These are phyloP conservation scores for Boletus fagicola DNA, from an alignment of 768 basidiomycete species.

Conservation along the genomic window DNA sequence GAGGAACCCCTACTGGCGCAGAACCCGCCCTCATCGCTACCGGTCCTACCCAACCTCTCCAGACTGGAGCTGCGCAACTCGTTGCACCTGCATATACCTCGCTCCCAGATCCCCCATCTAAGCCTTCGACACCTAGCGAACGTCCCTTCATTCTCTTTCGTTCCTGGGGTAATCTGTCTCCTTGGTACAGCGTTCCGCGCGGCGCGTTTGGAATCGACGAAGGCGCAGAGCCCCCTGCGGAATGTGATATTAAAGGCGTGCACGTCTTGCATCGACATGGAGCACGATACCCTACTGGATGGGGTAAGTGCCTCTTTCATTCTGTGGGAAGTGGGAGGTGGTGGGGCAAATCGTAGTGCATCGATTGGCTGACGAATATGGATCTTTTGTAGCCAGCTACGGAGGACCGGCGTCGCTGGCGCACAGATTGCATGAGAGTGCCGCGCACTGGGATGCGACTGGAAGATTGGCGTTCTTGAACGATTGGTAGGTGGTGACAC, in stretches of 20 bases:
- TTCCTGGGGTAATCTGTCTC: slow-evolving; percentile 82
- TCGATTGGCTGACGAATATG: neutral
- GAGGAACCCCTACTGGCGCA: slow-evolving; percentile 76
- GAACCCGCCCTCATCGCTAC: slow-evolving; percentile 72
- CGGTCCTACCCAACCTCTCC: slow-evolving; percentile 75
- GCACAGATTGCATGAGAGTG: slow-evolving; percentile 49
- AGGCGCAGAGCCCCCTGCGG: slow-evolving; percentile 63
- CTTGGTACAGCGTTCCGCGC: slow-evolving; percentile 75
- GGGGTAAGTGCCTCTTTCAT: slow-evolving; percentile 42
- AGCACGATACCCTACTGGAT: slow-evolving; percentile 68
- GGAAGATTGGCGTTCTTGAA: slow-evolving; percentile 77
- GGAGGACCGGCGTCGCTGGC: slow-evolving; percentile 63
- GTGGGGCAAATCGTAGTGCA: neutral
- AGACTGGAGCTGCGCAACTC: slow-evolving; percentile 66
- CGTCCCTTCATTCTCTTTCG: slow-evolving; percentile 63
- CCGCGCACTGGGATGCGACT: slow-evolving; percentile 59
- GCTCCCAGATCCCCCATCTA: slow-evolving; percentile 22
- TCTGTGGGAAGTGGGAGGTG: neutral
- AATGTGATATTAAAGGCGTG: slow-evolving; percentile 68
- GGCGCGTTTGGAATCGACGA: slow-evolving; percentile 73
- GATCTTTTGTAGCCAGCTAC: slow-evolving; percentile 43
- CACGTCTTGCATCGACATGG: slow-evolving; percentile 84
- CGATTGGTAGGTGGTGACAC: slow-evolving; percentile 54
- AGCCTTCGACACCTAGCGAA: slow-evolving; percentile 13
- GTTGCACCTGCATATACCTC: slow-evolving; percentile 43